Conservation (phyloP, 345 rosid genomes). For the Citrus unshiu region DNA sequence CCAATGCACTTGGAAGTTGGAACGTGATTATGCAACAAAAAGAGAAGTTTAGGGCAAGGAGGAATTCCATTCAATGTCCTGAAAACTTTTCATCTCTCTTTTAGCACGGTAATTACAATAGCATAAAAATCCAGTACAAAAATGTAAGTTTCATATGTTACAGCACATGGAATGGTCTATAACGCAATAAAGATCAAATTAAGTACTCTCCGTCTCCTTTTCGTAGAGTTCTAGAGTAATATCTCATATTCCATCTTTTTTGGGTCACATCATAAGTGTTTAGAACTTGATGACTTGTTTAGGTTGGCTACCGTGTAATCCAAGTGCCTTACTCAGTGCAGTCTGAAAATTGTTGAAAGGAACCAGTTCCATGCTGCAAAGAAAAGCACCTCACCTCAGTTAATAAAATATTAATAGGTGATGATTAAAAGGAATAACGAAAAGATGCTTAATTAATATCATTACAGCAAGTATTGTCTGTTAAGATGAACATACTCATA, state of each 20-base stretch:
- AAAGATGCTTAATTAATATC: background rate
- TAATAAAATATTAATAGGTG: background rate
- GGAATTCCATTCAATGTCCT: background rate
- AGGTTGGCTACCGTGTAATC: conserved; percentile 77
- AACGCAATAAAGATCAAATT: background rate
- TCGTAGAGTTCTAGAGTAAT: background rate
- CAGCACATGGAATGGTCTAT: background rate
- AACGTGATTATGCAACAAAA: background rate
- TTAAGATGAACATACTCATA: conserved; percentile 50
- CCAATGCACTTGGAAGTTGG: too few species aligned
- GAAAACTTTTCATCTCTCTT: background rate
- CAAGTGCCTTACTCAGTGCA: conserved; percentile 68
- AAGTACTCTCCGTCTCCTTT: background rate
- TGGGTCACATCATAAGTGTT: background rate
- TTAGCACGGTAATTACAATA: background rate
- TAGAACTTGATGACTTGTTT: conserved; percentile 80
- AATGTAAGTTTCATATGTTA: background rate
- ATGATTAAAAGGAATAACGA: background rate
- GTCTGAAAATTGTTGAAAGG: conserved; percentile 58
- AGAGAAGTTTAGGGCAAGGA: background rate
- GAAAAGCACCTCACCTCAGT: background rate
- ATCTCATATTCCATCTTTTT: background rate
- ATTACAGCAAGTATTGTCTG: background rate
- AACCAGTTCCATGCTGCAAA: conserved; percentile 65
- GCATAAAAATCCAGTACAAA: background rate